phyloP scores from a whole-genome alignment of 2,329 filamentous ascomycete genomes.

The Ambrosiella beaveri region DNA sequence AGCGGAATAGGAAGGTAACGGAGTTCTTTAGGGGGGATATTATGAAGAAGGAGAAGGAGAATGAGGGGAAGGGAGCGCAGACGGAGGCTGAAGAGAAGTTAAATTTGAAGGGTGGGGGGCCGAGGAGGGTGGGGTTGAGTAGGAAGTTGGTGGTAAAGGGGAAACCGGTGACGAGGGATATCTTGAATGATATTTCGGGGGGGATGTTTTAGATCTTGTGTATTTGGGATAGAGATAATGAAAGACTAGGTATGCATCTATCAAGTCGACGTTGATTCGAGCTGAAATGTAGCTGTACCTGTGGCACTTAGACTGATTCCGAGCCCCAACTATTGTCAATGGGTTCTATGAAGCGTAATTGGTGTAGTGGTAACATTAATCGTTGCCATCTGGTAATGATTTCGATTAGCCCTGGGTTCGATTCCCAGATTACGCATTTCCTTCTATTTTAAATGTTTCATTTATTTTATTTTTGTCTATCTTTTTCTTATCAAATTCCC shows the following conservation, averaged over 20 bases:
- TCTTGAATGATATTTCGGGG: constrained; percentile 53
- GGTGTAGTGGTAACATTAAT: constrained; percentile 1
- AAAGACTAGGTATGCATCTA: too few species aligned
- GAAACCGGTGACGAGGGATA: constrained; percentile 54
- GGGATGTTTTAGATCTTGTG: constrained; percentile 15
- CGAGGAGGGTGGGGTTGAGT: constrained; percentile 40
- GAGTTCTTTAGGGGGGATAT: constrained; percentile 21
- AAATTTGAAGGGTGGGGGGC: constrained; percentile 18
- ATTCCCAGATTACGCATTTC: background rate
- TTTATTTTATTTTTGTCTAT: too few species aligned
- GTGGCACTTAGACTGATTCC: too few species aligned
- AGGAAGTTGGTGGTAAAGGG: constrained; percentile 45
- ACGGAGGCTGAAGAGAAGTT: background rate
- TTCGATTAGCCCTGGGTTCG: background rate
- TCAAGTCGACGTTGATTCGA: too few species aligned
- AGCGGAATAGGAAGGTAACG: constrained; percentile 16
- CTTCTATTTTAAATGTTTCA: background rate
- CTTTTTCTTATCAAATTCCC: background rate
- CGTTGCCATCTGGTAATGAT: background rate
- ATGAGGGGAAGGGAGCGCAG: background rate
- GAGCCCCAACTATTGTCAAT: background rate
- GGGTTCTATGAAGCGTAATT: background rate
- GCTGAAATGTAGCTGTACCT: too few species aligned
- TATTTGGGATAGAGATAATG: too few species aligned
- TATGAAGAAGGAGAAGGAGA: background rate